Evolutionary conservation across 2,329 filamentous ascomycete species (phyloP).

Genomic region (Ophiostoma quercus): DNA sequence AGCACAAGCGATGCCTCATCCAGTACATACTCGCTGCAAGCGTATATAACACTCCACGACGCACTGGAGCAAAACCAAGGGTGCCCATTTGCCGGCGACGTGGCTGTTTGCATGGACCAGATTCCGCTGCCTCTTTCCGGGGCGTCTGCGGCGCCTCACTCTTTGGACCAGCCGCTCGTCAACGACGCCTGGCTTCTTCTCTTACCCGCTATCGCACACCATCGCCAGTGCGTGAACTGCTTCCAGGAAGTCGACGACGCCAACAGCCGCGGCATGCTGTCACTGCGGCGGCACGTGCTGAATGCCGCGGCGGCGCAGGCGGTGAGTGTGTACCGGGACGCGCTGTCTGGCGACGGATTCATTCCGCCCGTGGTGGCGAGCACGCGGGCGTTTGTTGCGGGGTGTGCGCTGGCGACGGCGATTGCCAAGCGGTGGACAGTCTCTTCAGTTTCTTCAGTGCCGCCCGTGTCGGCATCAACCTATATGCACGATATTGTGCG

Average conservation of each 20-base stretch:
- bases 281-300: background rate
- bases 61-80: background rate
- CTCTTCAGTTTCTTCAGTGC: background rate
- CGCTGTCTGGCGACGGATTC: background rate
- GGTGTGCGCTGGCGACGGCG: background rate
- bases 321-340: background rate
- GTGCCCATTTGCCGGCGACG: background rate
- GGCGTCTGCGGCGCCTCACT: background rate
- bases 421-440: background rate
- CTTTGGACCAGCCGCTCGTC: background rate
- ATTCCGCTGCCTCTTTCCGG: background rate
- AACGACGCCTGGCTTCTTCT: background rate
- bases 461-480: background rate
- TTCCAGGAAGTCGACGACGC: background rate
- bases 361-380: background rate
- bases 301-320: background rate
- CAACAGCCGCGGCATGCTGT: background rate
- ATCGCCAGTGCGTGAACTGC: background rate
- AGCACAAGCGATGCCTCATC: background rate
- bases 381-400: background rate
- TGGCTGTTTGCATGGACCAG: background rate
- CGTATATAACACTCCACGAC: background rate
- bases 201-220: background rate
- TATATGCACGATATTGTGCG: background rate
- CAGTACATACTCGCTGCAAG: background rate